These are phyloP conservation scores for Camptophora hylomeconis DNA, from an alignment of 2,329 filamentous ascomycete species.

Conservation along the genomic window DNA sequence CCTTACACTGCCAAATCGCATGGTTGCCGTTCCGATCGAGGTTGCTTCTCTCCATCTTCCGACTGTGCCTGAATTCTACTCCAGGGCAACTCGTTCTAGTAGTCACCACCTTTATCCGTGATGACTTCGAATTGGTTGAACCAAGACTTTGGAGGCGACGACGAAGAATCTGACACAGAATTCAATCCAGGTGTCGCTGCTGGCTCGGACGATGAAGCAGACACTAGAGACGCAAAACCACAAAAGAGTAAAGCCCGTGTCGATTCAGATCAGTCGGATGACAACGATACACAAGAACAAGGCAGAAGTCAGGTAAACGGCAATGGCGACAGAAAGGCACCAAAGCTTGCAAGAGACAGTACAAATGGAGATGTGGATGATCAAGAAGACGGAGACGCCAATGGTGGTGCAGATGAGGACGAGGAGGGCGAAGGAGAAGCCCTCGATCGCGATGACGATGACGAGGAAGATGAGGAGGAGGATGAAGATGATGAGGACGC, in stretches of 20 bases:
- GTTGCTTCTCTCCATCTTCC: too few relatives aligned
- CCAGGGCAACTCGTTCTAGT: too few relatives aligned
- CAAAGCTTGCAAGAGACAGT: constrained; percentile 29
- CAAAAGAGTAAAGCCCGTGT: constrained; percentile 11
- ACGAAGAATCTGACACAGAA: constrained; percentile 62
- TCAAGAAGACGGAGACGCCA: constrained; percentile 17
- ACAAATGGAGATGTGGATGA: constrained; percentile 36
- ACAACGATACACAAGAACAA: constrained; percentile 9
- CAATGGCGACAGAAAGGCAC: constrained; percentile 4
- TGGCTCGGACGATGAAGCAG: constrained; percentile 47
- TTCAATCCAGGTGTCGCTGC: constrained; percentile 75
- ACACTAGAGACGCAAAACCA: constrained; percentile 19
- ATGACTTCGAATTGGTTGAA: too few relatives aligned
- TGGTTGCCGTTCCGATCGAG: too few relatives aligned
- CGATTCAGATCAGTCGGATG: constrained; percentile 12
- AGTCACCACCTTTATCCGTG: too few relatives aligned
- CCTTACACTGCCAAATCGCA: too few relatives aligned
- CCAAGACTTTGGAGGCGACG: too few relatives aligned
- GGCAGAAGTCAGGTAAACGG: constrained; percentile 6
- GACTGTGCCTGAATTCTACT: too few relatives aligned
- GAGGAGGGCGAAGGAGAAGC: constrained; percentile 25
- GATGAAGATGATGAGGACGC: constrained; percentile 15
- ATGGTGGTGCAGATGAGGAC: constrained; percentile 22
- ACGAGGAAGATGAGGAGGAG: constrained; percentile 50
- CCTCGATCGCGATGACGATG: constrained; percentile 36